Evolutionary conservation across 257 asterid genomes (phyloP).

Genomic region (Forsythia viridissima): DNA sequence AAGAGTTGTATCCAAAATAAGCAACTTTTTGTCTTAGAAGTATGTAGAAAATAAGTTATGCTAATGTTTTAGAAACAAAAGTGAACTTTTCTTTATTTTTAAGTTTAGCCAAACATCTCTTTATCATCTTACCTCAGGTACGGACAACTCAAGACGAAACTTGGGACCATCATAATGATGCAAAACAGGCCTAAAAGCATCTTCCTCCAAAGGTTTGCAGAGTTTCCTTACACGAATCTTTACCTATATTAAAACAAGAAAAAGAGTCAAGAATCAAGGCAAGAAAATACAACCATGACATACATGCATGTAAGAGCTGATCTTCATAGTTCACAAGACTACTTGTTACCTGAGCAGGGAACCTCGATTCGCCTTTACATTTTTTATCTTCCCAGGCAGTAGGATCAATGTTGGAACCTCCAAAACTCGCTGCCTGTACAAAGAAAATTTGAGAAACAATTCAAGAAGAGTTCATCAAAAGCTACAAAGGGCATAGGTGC

Average conservation of each 20-base stretch:
- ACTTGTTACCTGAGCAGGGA: constrained; percentile 87
- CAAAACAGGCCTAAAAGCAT: constrained; percentile 94
- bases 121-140: constrained; percentile 77
- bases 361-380: constrained; percentile 97
- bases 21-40: no score
- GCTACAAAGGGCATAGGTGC: neutral
- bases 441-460: constrained; percentile 9
- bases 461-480: neutral
- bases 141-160: constrained; percentile 94
- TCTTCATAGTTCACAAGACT: constrained; percentile 3
- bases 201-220: constrained; percentile 92
- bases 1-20: neutral
- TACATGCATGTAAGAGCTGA: neutral
- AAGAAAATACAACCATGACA: neutral
- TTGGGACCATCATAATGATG: constrained; percentile 99
- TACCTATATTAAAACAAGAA: constrained; percentile 47
- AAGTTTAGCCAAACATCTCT: neutral
- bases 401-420: constrained; percentile 96
- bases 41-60: neutral
- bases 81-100: neutral
- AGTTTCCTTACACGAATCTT: constrained; percentile 78
- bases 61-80: neutral
- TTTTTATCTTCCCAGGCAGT: constrained; percentile 99
- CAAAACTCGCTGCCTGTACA: constrained; percentile 79
- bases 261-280: constrained; percentile 12